Evolutionary conservation across 805 yeast genomes (phyloP).

Genomic region (Scheffersomyces spartinae): DNA sequence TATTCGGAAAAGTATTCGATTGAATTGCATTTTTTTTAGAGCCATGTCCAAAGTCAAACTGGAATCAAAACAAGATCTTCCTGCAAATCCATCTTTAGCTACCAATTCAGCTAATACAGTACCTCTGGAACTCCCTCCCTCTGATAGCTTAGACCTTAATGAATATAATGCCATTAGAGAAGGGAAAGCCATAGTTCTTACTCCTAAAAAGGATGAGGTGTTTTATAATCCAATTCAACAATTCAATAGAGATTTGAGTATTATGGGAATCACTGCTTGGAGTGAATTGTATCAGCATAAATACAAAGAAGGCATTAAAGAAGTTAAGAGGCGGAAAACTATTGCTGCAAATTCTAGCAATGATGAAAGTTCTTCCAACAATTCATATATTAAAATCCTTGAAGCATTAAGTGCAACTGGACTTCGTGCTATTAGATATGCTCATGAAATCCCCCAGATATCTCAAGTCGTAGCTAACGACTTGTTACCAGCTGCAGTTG

Average conservation of each 20-base stretch:
- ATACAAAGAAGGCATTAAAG: slow-evolving; percentile 6
- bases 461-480: slow-evolving; percentile 81
- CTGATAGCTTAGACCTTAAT: slow-evolving; percentile 14
- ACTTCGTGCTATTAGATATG: slow-evolving; percentile 84
- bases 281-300: slow-evolving; percentile 42
- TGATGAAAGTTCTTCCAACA: neutral
- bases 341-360: slow-evolving; percentile 1
- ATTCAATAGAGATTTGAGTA: slow-evolving; percentile 86
- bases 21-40: too few species aligned
- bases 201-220: slow-evolving; percentile 73
- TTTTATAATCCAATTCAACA: slow-evolving; percentile 96
- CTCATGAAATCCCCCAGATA: slow-evolving; percentile 76
- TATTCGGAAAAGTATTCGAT: too few species aligned
- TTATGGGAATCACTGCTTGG: slow-evolving; percentile 82
- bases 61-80: too few species aligned
- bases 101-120: too few species aligned
- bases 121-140: too few species aligned
- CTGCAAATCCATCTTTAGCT: too few species aligned
- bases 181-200: slow-evolving; percentile 75
- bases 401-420: slow-evolving; percentile 97
- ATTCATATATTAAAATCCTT: slow-evolving; percentile 52
- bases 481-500: slow-evolving; percentile 74
- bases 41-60: too few species aligned
- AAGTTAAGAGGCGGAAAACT: slow-evolving; percentile 6
- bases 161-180: slow-evolving; percentile 38